Base-by-base conservation (phyloP, 192 early-diverging fungal genomes). In the Backusella australiensis region DNA sequence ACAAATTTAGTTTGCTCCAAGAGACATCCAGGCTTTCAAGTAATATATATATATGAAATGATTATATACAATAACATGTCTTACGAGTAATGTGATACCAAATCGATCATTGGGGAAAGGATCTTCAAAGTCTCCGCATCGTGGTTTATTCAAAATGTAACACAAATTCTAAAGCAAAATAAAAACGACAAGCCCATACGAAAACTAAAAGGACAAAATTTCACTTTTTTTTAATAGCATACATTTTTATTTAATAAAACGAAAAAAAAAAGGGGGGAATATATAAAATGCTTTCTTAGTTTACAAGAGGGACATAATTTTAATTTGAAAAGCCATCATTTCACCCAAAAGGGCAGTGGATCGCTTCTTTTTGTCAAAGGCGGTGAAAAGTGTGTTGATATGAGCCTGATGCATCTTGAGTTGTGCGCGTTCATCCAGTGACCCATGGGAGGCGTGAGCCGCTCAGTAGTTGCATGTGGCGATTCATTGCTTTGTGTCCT, bases 401-500 rank as follows among this genome's bases (percentile, higher is more conserved):
- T 91, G 86, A 69, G 87, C 87, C 80, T 91, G 81, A 23, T 92
- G 83, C 1, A 83, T 80, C 35, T 85, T 80, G 34, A 91, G 85
- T 77, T 94, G 93, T 0, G 79, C 83, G 17, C 71, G 65, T 35
- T 81, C 80, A 34, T 73, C 52, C 3, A 82, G 46, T 8, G 72
- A 17, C n/a, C 52, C 36, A 71, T 29, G 26, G 70, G 91, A 94
- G 63, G 91, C 90, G 29, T 95, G 85, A 9, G 96, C 94, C 2
- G 96, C 95, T 95, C 96, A 98, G 80, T 92, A 95, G 85, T 97
- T 98, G 72, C 96, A 93, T n/a, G 91, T 93, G 0, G 88, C 80
- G 0, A 94, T 91, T 96, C 97, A 98, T 52, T 89, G 90, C 29
- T 88, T 87, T 41, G 94, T 84, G 65, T 89, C 88, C 29, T 91